Evolutionary conservation across 2,329 filamentous ascomycete genomes (phyloP).

Genomic region (Epichloe brachyelytri): DNA sequence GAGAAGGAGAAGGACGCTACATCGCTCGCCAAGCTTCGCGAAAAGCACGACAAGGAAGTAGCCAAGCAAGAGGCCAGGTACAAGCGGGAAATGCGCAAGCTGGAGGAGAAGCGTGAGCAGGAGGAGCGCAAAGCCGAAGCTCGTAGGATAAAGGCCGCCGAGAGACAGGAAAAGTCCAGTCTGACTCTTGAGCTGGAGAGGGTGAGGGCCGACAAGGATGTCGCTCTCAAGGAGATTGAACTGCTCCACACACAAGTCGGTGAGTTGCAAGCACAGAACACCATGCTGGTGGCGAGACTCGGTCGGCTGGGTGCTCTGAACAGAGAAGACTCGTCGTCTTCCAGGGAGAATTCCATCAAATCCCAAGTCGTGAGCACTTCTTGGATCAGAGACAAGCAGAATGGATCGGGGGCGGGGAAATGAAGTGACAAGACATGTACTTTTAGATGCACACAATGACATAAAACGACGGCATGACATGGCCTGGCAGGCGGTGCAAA

Average conservation of each 20-base stretch:
- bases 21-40: constrained; percentile 42
- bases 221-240: constrained; percentile 39
- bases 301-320: constrained; percentile 32
- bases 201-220: constrained; percentile 35
- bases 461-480: neutral
- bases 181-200: constrained; percentile 40
- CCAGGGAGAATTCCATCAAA: neutral
- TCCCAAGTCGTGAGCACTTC: constrained; percentile 2
- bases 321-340: constrained; percentile 7
- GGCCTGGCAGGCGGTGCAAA: no score
- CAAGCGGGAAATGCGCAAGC: constrained; percentile 47
- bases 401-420: no score
- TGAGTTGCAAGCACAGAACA: constrained; percentile 47
- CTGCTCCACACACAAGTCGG: constrained; percentile 42
- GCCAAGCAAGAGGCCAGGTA: constrained; percentile 56
- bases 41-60: constrained; percentile 50
- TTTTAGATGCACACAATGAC: neutral
- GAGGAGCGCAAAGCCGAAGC: constrained; percentile 49
- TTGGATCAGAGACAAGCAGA: no score
- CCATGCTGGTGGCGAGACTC: constrained; percentile 39
- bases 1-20: constrained; percentile 36
- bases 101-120: constrained; percentile 49
- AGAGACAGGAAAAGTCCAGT: constrained; percentile 39
- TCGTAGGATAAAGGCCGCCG: constrained; percentile 33
- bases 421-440: neutral